Percentiles rank a stretch among this genome's conserved stretches.
Evolutionary conservation across 345 rosid genomes (phyloP).

Genomic region (Microthlaspi erraticum): DNA sequence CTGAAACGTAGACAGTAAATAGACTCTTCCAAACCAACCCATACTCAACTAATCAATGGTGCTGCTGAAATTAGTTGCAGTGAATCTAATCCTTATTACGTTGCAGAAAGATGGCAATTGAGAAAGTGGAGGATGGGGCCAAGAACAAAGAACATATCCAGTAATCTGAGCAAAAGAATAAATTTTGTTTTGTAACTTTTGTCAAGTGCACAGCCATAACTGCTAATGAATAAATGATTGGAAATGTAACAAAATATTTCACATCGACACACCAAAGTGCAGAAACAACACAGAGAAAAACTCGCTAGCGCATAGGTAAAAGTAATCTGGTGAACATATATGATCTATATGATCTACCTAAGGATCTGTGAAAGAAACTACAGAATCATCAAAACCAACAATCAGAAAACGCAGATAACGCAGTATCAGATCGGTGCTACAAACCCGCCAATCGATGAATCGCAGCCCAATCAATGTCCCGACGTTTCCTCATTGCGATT

Average conservation of each 20-base stretch:
- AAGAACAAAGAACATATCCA: constrained; percentile 16
- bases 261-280: neutral
- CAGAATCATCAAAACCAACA: constrained; percentile 10
- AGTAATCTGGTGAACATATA: neutral
- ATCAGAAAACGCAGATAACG: neutral
- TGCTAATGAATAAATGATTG: neutral
- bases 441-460: neutral
- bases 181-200: neutral
- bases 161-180: neutral
- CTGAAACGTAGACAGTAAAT: neutral
- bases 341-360: constrained; percentile 24
- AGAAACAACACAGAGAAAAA: neutral
- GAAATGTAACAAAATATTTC: neutral
- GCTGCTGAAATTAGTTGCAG: neutral
- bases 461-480: neutral
- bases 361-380: constrained; percentile 12
- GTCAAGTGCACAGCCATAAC: neutral
- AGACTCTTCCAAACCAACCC: neutral
- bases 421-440: constrained; percentile 7
- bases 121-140: neutral
- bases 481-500: constrained; percentile 55
- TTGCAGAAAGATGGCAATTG: neutral
- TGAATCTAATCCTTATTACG: neutral
- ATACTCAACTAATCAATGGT: neutral
- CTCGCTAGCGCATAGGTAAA: neutral